These are phyloP conservation scores for Gentiana dahurica DNA, from an alignment of 257 asterid genomes.

Conservation along the genomic window DNA sequence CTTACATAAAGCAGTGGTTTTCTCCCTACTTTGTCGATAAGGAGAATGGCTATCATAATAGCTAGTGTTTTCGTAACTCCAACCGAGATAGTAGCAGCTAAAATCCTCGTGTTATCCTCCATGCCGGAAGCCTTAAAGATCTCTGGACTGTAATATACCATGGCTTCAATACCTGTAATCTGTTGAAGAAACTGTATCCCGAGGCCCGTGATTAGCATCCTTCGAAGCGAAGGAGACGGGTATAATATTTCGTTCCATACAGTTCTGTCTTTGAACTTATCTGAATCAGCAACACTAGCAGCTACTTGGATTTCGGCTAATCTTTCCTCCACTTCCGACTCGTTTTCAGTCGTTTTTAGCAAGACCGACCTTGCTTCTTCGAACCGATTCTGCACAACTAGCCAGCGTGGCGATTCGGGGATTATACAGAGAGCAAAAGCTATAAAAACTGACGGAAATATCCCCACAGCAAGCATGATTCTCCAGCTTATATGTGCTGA, in stretches of 20 bases:
- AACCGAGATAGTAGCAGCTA: slow-evolving; percentile 55
- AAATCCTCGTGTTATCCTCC: slow-evolving; percentile 25
- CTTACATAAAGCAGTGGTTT: slow-evolving; percentile 50
- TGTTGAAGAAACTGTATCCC: slow-evolving; percentile 59
- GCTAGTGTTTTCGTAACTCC: slow-evolving; percentile 52
- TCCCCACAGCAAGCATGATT: slow-evolving; percentile 61
- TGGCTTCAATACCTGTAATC: slow-evolving; percentile 61
- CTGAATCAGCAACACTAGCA: slow-evolving; percentile 23
- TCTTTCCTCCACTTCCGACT: slow-evolving; percentile 38
- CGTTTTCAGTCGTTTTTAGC: slow-evolving; percentile 30
- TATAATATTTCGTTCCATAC: slow-evolving; percentile 46
- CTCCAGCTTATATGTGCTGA: slow-evolving; percentile 52
- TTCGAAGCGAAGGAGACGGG: slow-evolving; percentile 40
- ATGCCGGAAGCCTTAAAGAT: slow-evolving; percentile 50
- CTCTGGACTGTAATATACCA: slow-evolving; percentile 51
- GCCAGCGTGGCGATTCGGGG: slow-evolving; percentile 67
- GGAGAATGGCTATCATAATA: slow-evolving; percentile 39
- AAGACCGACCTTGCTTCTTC: slow-evolving; percentile 44
- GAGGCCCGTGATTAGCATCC: slow-evolving; percentile 57
- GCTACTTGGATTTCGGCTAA: slow-evolving; percentile 49
- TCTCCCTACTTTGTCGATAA: slow-evolving; percentile 52
- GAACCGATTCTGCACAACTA: slow-evolving; percentile 43
- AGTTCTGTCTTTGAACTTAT: slow-evolving; percentile 24
- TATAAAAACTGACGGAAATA: slow-evolving; percentile 39
- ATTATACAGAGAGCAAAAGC: slow-evolving; percentile 34